Conservation (phyloP, 1,139 yeast genomes). For the Petasospora rhodanensis region DNA sequence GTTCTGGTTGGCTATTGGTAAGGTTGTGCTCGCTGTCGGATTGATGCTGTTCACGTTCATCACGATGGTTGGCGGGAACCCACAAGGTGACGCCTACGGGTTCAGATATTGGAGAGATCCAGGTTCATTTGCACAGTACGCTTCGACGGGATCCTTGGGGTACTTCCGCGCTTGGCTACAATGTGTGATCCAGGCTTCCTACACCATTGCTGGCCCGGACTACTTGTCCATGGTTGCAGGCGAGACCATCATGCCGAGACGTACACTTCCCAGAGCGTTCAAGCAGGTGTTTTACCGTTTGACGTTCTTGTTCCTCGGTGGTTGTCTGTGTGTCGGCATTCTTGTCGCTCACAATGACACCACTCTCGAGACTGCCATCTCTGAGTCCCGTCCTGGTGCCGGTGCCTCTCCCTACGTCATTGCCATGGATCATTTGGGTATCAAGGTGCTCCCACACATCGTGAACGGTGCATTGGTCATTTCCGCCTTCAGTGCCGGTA, state of each 20-base stretch:
- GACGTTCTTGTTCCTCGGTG: conserved; percentile 62
- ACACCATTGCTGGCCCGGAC: conserved; percentile 82
- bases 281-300: conserved; percentile 72
- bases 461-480: conserved; percentile 59
- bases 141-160: conserved; percentile 55
- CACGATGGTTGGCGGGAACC: conserved; percentile 86
- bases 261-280: conserved; percentile 73
- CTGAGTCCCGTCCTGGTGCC: conserved; percentile 49
- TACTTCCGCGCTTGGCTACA: conserved; percentile 68
- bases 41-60: conserved; percentile 67
- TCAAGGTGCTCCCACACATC: conserved; percentile 54
- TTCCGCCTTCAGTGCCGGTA: conserved; percentile 70
- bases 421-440: conserved; percentile 52
- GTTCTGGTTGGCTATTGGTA: conserved; percentile 75
- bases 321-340: conserved; percentile 57
- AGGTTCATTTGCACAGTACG: conserved; percentile 52
- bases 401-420: conserved; percentile 62
- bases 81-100: conserved; percentile 59
- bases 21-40: conserved; percentile 67
- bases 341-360: conserved; percentile 53
- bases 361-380: conserved; percentile 36
- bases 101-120: conserved; percentile 60
- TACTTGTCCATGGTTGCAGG: conserved; percentile 82
- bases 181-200: conserved; percentile 56
- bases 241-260: conserved; percentile 73